A percentile compares a stretch with the other conserved stretches of the same genome.
These are phyloP conservation scores for Syzygium oleosum DNA, from an alignment of 345 rosid species.

Conservation along the genomic window DNA sequence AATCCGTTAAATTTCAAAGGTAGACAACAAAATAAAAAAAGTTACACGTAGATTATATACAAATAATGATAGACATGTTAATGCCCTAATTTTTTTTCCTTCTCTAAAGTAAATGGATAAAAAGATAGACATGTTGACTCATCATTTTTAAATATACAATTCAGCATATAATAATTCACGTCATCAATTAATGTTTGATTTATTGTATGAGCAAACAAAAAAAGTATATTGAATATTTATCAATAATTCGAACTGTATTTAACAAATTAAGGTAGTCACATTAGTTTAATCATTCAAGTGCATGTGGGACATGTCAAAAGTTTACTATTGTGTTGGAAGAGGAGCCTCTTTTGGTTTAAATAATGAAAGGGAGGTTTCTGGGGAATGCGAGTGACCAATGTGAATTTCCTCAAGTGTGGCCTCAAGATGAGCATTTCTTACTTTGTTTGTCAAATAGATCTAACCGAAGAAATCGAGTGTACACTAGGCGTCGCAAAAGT, in stretches of 20 bases:
- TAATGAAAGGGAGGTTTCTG: neutral
- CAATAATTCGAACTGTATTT: rapidly evolving
- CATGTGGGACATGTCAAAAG: neutral
- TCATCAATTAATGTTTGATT: neutral
- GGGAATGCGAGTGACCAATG: neutral
- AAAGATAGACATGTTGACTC: neutral
- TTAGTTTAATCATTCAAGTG: neutral
- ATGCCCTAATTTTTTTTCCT: neutral
- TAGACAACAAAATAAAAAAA: neutral
- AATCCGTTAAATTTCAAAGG: rapidly evolving
- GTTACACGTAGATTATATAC: neutral
- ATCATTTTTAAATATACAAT: neutral
- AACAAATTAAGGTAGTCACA: neutral
- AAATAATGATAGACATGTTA: neutral
- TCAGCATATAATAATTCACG: rapidly evolving
- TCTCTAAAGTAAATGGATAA: neutral
- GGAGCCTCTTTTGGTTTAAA: neutral
- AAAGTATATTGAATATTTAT: no score
- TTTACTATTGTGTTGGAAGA: neutral
- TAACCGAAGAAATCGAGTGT: neutral
- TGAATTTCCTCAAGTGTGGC: neutral
- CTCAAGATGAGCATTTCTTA: neutral
- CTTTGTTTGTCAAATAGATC: neutral
- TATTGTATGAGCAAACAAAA: neutral
- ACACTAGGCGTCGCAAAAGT: neutral